phyloP scores from a whole-genome alignment of 805 yeast genomes.

The Helenozyma rhizophorensis region DNA sequence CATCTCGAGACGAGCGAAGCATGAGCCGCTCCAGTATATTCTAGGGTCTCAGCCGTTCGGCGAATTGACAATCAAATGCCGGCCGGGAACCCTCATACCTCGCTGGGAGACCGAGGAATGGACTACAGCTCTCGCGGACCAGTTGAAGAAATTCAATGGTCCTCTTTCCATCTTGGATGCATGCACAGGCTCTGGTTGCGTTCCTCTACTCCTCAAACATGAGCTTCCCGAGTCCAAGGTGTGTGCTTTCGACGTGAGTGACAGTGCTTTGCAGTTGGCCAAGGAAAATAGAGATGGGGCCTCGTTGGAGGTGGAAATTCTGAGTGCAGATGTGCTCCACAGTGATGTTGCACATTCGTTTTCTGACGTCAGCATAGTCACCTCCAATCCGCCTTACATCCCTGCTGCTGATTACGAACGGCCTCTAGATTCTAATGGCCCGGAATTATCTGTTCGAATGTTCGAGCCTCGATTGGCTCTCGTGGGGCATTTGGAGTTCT shows the following conservation, averaged over 20 bases:
- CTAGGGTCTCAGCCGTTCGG: conserved; percentile 89
- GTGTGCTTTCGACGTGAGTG: conserved; percentile 55
- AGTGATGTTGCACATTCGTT: conserved; percentile 16
- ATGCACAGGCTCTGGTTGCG: conserved; percentile 56
- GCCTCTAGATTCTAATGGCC: conserved; percentile 32
- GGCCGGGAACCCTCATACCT: conserved; percentile 73
- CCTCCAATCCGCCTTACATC: conserved; percentile 93
- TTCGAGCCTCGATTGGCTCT: conserved; percentile 80
- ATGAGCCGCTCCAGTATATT: conserved; percentile 79
- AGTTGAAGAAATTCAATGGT: conserved; percentile 1
- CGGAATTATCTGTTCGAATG: conserved; percentile 58
- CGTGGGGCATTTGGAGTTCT: conserved; percentile 75
- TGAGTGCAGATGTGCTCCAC: conserved; percentile 1
- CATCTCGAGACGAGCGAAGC: conserved; percentile 44
- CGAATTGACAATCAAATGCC: conserved; percentile 52
- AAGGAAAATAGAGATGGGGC: conserved; percentile 32
- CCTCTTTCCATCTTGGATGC: conserved; percentile 11
- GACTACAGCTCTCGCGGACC: conserved; percentile 44
- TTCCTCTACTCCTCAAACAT: conserved; percentile 50
- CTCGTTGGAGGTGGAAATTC: conserved; percentile 4
- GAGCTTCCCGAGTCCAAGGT: conserved; percentile 20
- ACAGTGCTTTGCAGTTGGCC: conserved; percentile 49
- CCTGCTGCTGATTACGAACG: conserved; percentile 41
- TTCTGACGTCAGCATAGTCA: conserved; percentile 34
- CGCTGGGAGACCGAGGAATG: conserved; percentile 96